A percentile compares a stretch with the other conserved stretches of the same genome.
Conservation (phyloP, 2,329 filamentous ascomycete genomes). For the Fusarium sp. region DNA sequence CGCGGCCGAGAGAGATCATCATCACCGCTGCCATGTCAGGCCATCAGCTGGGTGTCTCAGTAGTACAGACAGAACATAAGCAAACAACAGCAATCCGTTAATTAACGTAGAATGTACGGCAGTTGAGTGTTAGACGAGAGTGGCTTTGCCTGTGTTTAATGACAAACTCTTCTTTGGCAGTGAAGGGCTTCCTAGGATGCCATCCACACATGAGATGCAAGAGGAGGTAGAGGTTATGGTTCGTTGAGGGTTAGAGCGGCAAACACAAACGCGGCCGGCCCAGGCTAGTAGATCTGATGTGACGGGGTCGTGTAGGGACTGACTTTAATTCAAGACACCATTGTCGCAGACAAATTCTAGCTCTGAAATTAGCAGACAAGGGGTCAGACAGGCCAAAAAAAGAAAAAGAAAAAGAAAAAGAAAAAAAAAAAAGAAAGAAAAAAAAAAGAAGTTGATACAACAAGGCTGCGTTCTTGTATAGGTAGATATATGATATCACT, state of each 20-base stretch:
- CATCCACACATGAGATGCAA: constrained; percentile 20
- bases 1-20: neutral
- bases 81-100: neutral
- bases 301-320: neutral
- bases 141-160: neutral
- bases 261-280: neutral
- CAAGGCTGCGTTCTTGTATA: neutral
- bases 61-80: neutral
- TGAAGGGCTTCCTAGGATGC: neutral
- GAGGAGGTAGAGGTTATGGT: neutral
- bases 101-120: neutral
- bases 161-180: neutral
- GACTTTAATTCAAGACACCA: constrained; percentile 24
- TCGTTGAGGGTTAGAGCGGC: constrained; percentile 14
- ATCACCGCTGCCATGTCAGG: neutral
- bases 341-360: constrained; percentile 2
- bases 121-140: neutral
- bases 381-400: no score
- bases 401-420: no score
- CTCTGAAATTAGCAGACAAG: neutral
- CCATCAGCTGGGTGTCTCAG: neutral
- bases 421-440: no score
- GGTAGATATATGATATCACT: no score
- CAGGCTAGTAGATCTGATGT: neutral
- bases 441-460: neutral